These are phyloP conservation scores for Aspergillus melleus DNA, from an alignment of 2,329 filamentous ascomycete genomes.

Conservation along the genomic window DNA sequence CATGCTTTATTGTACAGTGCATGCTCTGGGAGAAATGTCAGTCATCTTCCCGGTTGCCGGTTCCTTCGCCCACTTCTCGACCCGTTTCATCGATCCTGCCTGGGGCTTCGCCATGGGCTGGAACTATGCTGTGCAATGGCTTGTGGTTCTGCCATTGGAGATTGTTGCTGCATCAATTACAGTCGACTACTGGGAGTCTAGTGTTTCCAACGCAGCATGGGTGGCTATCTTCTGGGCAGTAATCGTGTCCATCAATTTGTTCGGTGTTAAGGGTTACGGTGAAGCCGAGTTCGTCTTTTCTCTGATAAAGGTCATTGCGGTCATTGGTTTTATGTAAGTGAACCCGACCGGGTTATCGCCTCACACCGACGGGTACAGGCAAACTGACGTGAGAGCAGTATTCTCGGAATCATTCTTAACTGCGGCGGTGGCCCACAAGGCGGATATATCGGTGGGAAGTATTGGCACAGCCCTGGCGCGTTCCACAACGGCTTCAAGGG, in stretches of 20 bases:
- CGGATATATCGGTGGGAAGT: conserved; percentile 76
- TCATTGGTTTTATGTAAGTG: conserved; percentile 82
- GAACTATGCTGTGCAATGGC: conserved; percentile 91
- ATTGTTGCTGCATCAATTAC: conserved; percentile 85
- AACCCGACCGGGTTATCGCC: neutral
- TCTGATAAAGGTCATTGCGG: conserved; percentile 79
- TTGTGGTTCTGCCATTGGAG: conserved; percentile 78
- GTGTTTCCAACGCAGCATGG: conserved; percentile 69
- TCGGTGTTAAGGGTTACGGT: conserved; percentile 84
- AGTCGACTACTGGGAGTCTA: conserved; percentile 73
- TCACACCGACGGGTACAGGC: conserved; percentile 6
- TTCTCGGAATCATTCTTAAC: conserved; percentile 83
- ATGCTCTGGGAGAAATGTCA: conserved; percentile 87
- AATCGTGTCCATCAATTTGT: conserved; percentile 81
- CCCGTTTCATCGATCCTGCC: conserved; percentile 86
- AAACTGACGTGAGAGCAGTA: conserved; percentile 47
- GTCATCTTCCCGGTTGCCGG: conserved; percentile 88
- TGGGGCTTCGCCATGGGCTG: conserved; percentile 96
- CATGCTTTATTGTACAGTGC: conserved; percentile 91
- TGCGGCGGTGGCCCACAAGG: conserved; percentile 72
- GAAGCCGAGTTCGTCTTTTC: conserved; percentile 89
- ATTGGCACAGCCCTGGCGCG: conserved; percentile 79
- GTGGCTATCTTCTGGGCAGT: conserved; percentile 76
- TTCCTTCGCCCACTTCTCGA: conserved; percentile 89
- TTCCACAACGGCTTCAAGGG: conserved; percentile 67